Evolutionary conservation across 768 basidiomycete genomes (phyloP), one percentile per base, ranked within the genome.

Genomic region (Sistotremastrum niveocremeum): DNA sequence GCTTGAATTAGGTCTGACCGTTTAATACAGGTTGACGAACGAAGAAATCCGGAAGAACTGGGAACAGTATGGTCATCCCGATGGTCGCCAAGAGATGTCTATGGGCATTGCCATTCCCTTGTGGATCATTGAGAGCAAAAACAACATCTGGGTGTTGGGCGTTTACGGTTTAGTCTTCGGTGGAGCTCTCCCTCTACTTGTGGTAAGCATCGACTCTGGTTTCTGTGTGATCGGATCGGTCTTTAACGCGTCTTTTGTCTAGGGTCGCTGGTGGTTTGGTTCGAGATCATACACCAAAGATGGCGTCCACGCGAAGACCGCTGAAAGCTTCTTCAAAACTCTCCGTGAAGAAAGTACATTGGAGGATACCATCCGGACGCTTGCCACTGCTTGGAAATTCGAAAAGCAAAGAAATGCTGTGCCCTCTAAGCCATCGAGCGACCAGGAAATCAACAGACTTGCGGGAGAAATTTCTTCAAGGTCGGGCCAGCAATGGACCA

Each of bases 241-340:
- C 20, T 9, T 46, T 39, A 9, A 41, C 20, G 41, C 42, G 29
- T 11, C 43, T 7, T 12, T 39, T 31, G 38, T 44, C 6, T 54
- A 82, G 81, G 84, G 89, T 9, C 76, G 80, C 34, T 98, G 95
- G 95, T 99, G 95, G 95, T 99, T 97, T 57, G 87, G 89, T 4
- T 86, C 79, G 54, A 73, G 85, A 47, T 71, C 78, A 52, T 81
- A 76, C 62, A 99, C 95, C 10, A 93, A 95, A 62, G 95, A 99
- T 52, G 89, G 90, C 37, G 72, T 95, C 46, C 69, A 87, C 49
- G 77, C 81, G 28, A 69, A 67, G 37, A 86, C 89, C 0, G 94
- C 94, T 2, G 79, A 88, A 32, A 67, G 72, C 0, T 90, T 90
- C 67, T 99, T 95, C 79, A 87, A 84, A 59, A 68, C 72, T 4